phyloP scores from a whole-genome alignment of 805 yeast species.

The Hagleromyces aurorensis region DNA sequence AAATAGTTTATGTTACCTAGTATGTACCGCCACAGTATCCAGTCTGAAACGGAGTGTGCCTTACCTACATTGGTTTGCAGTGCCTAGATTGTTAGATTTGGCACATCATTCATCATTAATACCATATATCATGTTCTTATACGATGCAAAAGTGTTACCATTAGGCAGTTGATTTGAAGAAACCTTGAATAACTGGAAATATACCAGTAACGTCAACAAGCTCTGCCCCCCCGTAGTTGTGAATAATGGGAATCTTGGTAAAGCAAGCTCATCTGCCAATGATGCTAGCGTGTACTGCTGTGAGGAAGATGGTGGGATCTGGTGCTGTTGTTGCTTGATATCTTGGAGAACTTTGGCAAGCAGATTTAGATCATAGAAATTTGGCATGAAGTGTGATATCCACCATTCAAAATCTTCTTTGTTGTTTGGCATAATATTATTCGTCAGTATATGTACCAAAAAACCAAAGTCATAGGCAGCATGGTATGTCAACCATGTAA shows the following conservation, averaged over 20 bases:
- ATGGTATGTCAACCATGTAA: conserved; percentile 89
- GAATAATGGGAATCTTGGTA: conserved; percentile 49
- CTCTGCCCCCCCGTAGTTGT: conserved; percentile 58
- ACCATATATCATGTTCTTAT: conserved; percentile 48
- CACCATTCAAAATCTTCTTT: conserved; percentile 71
- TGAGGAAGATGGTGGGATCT: conserved; percentile 12
- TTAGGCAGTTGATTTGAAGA: conserved; percentile 30
- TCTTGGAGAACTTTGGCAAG: conserved; percentile 32
- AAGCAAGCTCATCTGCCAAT: conserved; percentile 62
- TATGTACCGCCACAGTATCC: no score
- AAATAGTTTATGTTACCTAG: no score
- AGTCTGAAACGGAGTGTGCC: no score
- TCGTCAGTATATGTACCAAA: conserved; percentile 65
- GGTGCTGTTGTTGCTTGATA: conserved; percentile 19
- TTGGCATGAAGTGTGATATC: conserved; percentile 68
- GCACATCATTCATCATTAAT: conserved; percentile 22
- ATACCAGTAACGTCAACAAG: conserved; percentile 55
- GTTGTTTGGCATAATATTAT: conserved; percentile 69
- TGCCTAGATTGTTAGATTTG: no score
- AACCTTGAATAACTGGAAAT: conserved; percentile 43
- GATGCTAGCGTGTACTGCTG: conserved; percentile 38
- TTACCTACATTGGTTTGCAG: no score
- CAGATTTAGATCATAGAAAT: conserved; percentile 71
- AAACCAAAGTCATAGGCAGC: conserved; percentile 94
- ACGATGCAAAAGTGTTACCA: conserved; percentile 33